phyloP scores from a whole-genome alignment of 495 filamentous ascomycete species.

The Aspergillus ostianus region DNA sequence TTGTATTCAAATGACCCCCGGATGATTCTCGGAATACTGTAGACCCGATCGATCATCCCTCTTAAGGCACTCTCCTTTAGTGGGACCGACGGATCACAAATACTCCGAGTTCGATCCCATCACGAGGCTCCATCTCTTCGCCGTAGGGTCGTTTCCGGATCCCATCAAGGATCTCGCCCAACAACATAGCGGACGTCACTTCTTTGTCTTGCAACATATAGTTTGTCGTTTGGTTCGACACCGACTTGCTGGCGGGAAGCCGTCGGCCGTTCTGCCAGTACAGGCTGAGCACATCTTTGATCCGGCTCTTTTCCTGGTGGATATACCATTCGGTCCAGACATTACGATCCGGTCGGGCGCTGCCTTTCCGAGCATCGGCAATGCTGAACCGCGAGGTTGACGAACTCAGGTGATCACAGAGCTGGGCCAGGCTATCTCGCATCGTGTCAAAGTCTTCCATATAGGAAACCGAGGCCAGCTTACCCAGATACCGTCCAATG shows the following conservation, averaged over 20 bases:
- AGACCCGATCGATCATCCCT: neutral
- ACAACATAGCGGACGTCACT: conserved; percentile 52
- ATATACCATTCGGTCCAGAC: conserved; percentile 71
- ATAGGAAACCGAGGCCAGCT: conserved; percentile 54
- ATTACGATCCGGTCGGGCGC: conserved; percentile 52
- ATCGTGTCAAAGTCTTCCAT: conserved; percentile 61
- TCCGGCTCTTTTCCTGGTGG: conserved; percentile 66
- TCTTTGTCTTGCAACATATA: conserved; percentile 39
- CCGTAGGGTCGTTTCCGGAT: conserved; percentile 50
- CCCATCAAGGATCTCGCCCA: conserved; percentile 64
- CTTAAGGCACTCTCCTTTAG: conserved; percentile 16
- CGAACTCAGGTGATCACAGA: conserved; percentile 46
- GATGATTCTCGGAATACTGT: neutral
- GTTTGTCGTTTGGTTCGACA: conserved; percentile 32
- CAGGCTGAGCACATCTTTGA: conserved; percentile 57
- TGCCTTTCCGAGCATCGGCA: conserved; percentile 51
- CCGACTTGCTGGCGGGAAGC: conserved; percentile 35
- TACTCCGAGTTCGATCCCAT: conserved; percentile 60
- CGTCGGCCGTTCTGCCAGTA: conserved; percentile 56
- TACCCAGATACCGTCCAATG: conserved; percentile 55
- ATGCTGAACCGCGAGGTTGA: conserved; percentile 46
- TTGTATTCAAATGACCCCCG: neutral
- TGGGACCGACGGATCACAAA: conserved; percentile 58
- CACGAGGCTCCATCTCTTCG: conserved; percentile 41
- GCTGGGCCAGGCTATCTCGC: conserved; percentile 45